Evolutionary conservation across 495 filamentous ascomycete genomes (phyloP), one percentile per base, ranked within the genome.

Genomic region (Cryomyces antarcticus): DNA sequence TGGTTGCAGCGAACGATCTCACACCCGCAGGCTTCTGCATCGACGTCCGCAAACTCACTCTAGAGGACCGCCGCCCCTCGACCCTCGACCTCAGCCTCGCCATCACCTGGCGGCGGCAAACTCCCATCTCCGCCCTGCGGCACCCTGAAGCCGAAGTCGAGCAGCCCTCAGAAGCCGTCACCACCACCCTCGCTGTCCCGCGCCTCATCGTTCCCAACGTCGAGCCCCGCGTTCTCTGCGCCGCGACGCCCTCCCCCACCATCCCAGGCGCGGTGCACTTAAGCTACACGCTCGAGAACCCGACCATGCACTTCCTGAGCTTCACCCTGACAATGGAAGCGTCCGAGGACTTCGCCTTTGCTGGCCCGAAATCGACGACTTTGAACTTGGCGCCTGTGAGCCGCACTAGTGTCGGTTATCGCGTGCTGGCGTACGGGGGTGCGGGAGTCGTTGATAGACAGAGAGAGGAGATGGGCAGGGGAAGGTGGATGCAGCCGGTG

Each of bases 251-350:
- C 13, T 50, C 42, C 37, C 13, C 40, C 55, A 9, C 43, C n/a
- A 48, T 66, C 24, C 49, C 67, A 0, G 60, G 57, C 3, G 46
- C 70, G 31, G 60, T 75, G 4, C 66, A 69, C 34, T 53, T 80
- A 13, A 60, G 68, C 24, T 81, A 93, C 49, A 80, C 75, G 5
- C 70, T 96, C 47, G 89, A 99, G 56, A 99, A 99, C 55, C 81
- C 89, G 4, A 93, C 92, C 3, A 78, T 74, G 53, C 88, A 96
- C 53, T 87, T 89, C 58, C 70, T 99, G 13, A 92, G 85, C 0
- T 96, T 99, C 59, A 82, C 77, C 17, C 55, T 94, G 30, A 71
- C 72, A 7, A 94, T 99, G 85, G 92, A 99, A 49, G 77, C 84
- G 1, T 83, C 71, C 52, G 85, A 93, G 46, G 72, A 81, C 10